A percentile compares a stretch with the other conserved stretches of the same genome.
Evolutionary conservation across 78 protist species (phyloP).

Genomic region (Speleostelium caveatum): DNA sequence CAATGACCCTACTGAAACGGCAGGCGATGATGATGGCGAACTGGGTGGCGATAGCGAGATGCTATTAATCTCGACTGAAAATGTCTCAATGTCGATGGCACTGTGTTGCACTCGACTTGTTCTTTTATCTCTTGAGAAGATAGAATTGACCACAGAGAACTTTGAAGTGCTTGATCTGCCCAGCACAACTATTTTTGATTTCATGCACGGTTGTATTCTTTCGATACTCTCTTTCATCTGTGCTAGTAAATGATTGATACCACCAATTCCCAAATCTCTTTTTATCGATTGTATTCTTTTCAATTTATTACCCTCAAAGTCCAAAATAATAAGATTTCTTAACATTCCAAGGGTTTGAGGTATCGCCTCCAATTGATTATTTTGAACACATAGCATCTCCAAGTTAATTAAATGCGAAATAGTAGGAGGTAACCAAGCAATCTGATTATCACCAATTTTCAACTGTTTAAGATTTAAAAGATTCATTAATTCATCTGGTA

Average conservation of each 20-base stretch:
- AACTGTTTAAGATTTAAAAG: not conserved
- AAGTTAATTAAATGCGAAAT: not conserved
- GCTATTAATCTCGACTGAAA: not conserved
- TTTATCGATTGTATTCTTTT: not conserved
- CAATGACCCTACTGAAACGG: too few relatives aligned
- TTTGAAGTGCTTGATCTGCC: not conserved
- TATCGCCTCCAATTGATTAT: slow-evolving; percentile 14
- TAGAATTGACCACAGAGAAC: not conserved
- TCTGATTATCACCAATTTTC: slow-evolving; percentile 6
- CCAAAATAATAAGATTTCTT: not conserved
- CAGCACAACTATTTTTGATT: slow-evolving; percentile 1
- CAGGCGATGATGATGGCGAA: not conserved
- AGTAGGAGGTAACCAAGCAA: slow-evolving; percentile 38
- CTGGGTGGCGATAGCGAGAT: not conserved
- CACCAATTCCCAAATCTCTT: not conserved
- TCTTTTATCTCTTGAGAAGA: not conserved
- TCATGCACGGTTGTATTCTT: slow-evolving; percentile 18
- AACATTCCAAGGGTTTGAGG: slow-evolving; percentile 43
- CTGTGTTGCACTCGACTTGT: not conserved
- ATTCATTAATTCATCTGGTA: slow-evolving; percentile 33
- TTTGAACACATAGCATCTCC: not conserved
- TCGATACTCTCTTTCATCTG: slow-evolving; percentile 39
- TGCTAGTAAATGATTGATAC: not conserved
- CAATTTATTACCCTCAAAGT: slow-evolving; percentile 38
- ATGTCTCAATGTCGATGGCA: not conserved